These are phyloP conservation scores for Tulasnella sp. DNA, from an alignment of 768 basidiomycete genomes.

Conservation along the genomic window DNA sequence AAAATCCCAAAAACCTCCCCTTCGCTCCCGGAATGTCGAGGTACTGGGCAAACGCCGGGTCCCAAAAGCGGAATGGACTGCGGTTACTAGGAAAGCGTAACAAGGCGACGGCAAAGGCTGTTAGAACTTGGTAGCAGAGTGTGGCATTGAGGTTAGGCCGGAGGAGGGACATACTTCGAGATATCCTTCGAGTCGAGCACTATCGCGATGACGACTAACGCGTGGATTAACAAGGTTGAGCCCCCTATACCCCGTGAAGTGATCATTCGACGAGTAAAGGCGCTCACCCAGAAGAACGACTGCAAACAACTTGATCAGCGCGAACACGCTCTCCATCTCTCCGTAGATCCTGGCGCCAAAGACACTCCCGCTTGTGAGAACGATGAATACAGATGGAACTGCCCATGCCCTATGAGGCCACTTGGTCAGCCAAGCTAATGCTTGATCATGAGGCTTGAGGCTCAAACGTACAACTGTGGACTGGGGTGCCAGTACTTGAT, in stretches of 20 bases:
- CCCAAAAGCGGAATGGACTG: conserved; percentile 9
- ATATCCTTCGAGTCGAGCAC: background rate
- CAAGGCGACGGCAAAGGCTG: no score
- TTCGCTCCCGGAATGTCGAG: background rate
- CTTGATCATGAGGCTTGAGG: background rate
- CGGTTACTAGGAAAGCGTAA: background rate
- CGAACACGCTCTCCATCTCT: conserved; percentile 20
- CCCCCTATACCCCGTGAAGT: no score
- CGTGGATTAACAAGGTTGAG: no score
- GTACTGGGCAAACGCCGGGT: conserved; percentile 3
- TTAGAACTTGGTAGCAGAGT: background rate
- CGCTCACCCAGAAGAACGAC: conserved; percentile 10
- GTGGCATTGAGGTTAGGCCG: no score
- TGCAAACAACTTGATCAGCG: background rate
- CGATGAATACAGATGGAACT: background rate
- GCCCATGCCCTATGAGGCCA: background rate
- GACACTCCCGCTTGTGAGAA: conserved; percentile 4
- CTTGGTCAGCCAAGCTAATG: background rate
- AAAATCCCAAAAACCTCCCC: conserved; percentile 14
- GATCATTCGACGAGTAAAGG: background rate
- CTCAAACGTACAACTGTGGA: background rate
- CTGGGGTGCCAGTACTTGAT: conserved; percentile 10
- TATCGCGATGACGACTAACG: background rate
- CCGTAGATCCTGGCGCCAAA: conserved; percentile 7
- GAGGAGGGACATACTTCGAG: background rate